Percentiles rank a stretch among this genome's conserved stretches.
phyloP scores from a whole-genome alignment of 768 basidiomycete species.

The Amyloporia xantha region DNA sequence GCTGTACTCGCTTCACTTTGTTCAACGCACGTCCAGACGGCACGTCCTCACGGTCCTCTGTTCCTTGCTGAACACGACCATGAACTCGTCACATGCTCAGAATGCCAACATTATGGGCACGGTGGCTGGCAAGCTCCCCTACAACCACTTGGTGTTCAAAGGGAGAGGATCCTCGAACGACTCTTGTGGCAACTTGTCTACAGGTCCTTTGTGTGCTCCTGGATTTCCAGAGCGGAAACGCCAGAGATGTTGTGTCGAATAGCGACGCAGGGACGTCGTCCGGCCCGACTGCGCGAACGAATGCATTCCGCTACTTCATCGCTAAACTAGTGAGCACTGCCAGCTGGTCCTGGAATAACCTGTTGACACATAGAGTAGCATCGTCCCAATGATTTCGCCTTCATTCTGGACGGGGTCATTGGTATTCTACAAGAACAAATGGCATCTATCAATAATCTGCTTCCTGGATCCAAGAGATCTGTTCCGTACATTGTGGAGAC shows the following conservation, averaged over 20 bases:
- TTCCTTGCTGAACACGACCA: conserved; percentile 85
- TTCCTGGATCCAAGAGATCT: conserved; percentile 83
- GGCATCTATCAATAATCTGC: conserved; percentile 60
- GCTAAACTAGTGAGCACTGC: conserved; percentile 67
- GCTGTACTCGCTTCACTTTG: conserved; percentile 69
- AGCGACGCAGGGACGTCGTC: conserved; percentile 36
- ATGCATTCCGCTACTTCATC: conserved; percentile 88
- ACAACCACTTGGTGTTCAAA: conserved; percentile 87
- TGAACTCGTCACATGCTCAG: conserved; percentile 53
- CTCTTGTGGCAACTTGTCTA: conserved; percentile 66
- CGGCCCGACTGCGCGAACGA: conserved; percentile 59
- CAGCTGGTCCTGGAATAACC: not conserved
- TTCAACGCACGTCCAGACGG: conserved; percentile 68
- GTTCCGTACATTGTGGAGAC: conserved; percentile 79
- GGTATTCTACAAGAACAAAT: conserved; percentile 71
- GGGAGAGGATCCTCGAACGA: conserved; percentile 74
- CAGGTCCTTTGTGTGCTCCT: conserved; percentile 73
- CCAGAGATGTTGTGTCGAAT: conserved; percentile 43
- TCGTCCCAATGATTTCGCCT: conserved; percentile 82
- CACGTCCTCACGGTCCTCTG: conserved; percentile 90
- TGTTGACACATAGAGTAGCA: conserved; percentile 44
- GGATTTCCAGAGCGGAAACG: conserved; percentile 75
- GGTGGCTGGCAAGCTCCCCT: conserved; percentile 75
- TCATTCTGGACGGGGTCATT: conserved; percentile 69
- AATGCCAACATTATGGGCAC: conserved; percentile 51